Evolutionary conservation across 1,284 basidiomycete genomes (phyloP), one percentile per base, ranked within the genome.

Genomic region (Acaromyces ingoldii): DNA sequence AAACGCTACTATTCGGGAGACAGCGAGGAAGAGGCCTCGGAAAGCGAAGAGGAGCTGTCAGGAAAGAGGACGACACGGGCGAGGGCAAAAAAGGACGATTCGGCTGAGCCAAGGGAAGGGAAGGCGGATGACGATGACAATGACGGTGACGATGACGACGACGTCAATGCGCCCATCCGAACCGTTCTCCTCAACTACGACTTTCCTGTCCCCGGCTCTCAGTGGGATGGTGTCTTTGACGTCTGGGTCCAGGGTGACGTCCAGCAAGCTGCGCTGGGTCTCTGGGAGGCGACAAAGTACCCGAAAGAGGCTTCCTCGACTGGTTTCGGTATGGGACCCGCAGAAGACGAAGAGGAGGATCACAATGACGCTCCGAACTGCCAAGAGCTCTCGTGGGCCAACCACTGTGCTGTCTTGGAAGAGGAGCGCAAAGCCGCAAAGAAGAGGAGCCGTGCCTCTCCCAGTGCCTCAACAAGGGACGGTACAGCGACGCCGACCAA

Each of bases 171-270:
- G 36, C 81, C 83, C 0, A 79, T 89, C 47, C 85, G 83, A 70
- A 83, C 86, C 0, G 81, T 95, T 19, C 89, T 90, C 74, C 80
- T 95, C 57, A 95, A 95, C 76, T 79, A 89, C 51, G 90, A 95
- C 66, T 90, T 91, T 67, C 91, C 91, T 0, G 82, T 85, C 11
- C 88, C 88, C 9, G 84, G 84, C 6, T 81, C 84, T 46, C 88
- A 91, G 63, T 95, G 90, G 90, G 85, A 88, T 60, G 88, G 85
- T 21, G 85, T 91, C 2, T 95, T 96, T 66, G 91, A 96, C 76
- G 82, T 85, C 25, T 96, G 90, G 89, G 76, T 91, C 41, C 84
- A 89, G 65, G 90, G 91, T 2, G 89, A 96, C 70, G 85, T 89
- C 3, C 91, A 95, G 75, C 59, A 53, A 4, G 61, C 71, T 5